phyloP scores from a whole-genome alignment of 352 stramenopile genomes.

The Thalassiosira delicatula region DNA sequence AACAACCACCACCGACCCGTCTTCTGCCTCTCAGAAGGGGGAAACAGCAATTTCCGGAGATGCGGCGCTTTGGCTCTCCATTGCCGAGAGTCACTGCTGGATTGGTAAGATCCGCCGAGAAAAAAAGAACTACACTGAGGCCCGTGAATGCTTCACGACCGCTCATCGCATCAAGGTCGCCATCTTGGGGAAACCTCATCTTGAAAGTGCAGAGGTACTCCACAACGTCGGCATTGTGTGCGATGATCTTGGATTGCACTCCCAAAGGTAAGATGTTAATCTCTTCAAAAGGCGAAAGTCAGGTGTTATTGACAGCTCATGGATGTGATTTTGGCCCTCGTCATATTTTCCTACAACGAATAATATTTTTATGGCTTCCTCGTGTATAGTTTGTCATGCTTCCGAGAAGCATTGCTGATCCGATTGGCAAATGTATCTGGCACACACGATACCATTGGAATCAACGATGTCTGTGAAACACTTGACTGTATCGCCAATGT shows the following conservation, averaged over 20 bases:
- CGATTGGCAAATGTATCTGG: slow-evolving; percentile 35
- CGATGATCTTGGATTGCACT: slow-evolving; percentile 54
- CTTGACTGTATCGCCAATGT: slow-evolving; percentile 64
- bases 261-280: slow-evolving; percentile 57
- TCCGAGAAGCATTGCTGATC: slow-evolving; percentile 57
- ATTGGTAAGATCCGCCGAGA: slow-evolving; percentile 67
- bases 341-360: too few relatives aligned
- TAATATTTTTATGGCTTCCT: too few relatives aligned
- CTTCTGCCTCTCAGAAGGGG: too few relatives aligned
- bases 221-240: slow-evolving; percentile 67
- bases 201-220: slow-evolving; percentile 53
- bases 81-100: slow-evolving; percentile 63
- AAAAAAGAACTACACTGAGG: slow-evolving; percentile 38
- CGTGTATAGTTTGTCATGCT: slow-evolving; percentile 57
- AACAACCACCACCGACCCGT: slow-evolving; percentile 41
- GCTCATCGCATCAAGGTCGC: slow-evolving; percentile 56
- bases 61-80: too few relatives aligned
- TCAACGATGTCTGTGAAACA: slow-evolving; percentile 61
- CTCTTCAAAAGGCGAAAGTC: too few relatives aligned
- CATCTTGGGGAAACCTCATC: slow-evolving; percentile 50
- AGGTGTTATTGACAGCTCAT: too few relatives aligned
- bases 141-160: slow-evolving; percentile 48
- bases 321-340: too few relatives aligned
- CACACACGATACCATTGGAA: slow-evolving; percentile 40
- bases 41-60: too few relatives aligned